Conservation (phyloP, 345 rosid species). For the Citrus australasica region DNA sequence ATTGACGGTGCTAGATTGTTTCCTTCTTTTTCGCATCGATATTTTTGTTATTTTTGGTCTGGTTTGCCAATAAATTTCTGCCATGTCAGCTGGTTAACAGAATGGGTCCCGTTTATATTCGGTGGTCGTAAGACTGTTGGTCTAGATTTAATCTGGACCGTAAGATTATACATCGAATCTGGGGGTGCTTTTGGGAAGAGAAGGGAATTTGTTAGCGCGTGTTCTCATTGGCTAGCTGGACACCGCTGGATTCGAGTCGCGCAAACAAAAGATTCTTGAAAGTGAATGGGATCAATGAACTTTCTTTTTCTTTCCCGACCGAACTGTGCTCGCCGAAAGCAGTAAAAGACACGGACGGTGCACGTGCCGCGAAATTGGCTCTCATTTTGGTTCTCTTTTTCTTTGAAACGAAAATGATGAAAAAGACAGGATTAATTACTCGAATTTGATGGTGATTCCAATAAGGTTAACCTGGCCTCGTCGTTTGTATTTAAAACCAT, state of each 20-base stretch:
- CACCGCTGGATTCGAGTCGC: not conserved
- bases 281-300: not conserved
- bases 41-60: not conserved
- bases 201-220: not conserved
- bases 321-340: not conserved
- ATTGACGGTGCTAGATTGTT: slow-evolving; percentile 25
- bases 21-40: not conserved
- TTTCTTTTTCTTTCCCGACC: not conserved
- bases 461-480: too few relatives aligned
- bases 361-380: not conserved
- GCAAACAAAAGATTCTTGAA: not conserved
- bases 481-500: too few relatives aligned
- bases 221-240: not conserved
- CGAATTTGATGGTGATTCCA: too few relatives aligned
- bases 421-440: too few relatives aligned
- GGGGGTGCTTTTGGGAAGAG: not conserved
- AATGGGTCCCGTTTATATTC: not conserved
- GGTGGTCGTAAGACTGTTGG: not conserved
- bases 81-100: not conserved
- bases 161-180: not conserved
- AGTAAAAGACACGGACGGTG: not conserved
- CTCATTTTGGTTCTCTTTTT: too few relatives aligned
- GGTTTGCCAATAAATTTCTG: not conserved
- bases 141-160: not conserved
- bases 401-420: too few relatives aligned